Evolutionary conservation across 202 grass and related monocot species (phyloP), one percentile per base, ranked within the genome.

Genomic region (Dendrocalamus latiflorus): DNA sequence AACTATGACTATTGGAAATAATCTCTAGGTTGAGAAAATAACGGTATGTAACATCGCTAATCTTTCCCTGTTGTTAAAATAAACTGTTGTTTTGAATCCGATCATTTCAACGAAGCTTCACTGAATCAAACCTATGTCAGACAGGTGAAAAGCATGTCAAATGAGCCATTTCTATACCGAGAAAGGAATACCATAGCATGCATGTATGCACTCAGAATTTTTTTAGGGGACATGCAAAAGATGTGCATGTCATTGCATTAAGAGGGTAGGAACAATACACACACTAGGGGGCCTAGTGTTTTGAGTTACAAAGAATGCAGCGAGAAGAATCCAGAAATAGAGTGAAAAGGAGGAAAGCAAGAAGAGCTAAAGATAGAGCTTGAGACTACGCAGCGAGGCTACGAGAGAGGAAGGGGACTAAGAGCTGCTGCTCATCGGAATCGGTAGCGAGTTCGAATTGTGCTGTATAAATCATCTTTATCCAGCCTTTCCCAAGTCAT

Each of bases 401-500:
- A 30, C 28, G 28, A 30, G 28, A 30, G 28, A 30, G 28, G 28
- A 30, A 30, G 28, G 28, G 28, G 28, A 30, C 28, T 30, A 30
- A 30, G 28, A 30, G 30, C 30, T 30, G 30, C 3, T 30, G 2
- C 30, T 30, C 30, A 30, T 30, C 0, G 30, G 30, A 30, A 30
- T 30, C 30, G 30, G 30, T 30, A 30, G 30, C 30, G 30, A 30
- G 30, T 30, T 30, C 30, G 30, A 70, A 34, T 36, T 81, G 41
- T 77, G 38, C 37, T 17, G 4, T 21, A 58, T 30, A 68, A 53
- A 67, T 43, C 8, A 66, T 75, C 34, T 62, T 81, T 74, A 39
- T 65, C 37, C 24, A 22, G 2, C 57, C 66, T 53, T 85, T 79
- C 71, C 55, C 75, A 85, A 44, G 67, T 24, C 66, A 80, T 55